A percentile compares a stretch with the other conserved stretches of the same genome.
Conservation (phyloP, 2,329 filamentous ascomycete species). For the Ascochyta viciae-villosae region DNA sequence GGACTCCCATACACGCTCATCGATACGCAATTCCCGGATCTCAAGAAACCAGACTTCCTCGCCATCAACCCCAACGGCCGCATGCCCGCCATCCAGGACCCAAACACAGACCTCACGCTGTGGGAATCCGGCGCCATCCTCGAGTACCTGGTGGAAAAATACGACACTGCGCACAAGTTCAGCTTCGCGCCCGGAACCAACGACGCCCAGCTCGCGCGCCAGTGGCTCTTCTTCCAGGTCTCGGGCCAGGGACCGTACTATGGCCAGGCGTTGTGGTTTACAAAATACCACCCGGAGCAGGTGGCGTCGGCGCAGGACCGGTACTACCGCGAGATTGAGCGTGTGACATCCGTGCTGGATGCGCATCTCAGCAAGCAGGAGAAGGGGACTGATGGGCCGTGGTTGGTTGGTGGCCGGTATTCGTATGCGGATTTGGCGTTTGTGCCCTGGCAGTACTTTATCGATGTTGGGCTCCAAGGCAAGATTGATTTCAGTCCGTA, state of each 20-base stretch:
- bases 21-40: slow-evolving; percentile 45
- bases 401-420: slow-evolving; percentile 38
- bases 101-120: slow-evolving; percentile 52
- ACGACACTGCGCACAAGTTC: slow-evolving; percentile 52
- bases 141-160: slow-evolving; percentile 54
- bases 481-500: slow-evolving; percentile 22
- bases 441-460: slow-evolving; percentile 31
- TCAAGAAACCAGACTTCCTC: slow-evolving; percentile 52
- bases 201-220: slow-evolving; percentile 51
- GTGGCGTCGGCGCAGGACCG: slow-evolving; percentile 55
- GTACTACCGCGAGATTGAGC: slow-evolving; percentile 57
- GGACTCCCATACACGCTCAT: slow-evolving; percentile 50
- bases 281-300: slow-evolving; percentile 50
- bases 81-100: slow-evolving; percentile 56
- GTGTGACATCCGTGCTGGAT: slow-evolving; percentile 57
- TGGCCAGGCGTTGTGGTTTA: slow-evolving; percentile 49
- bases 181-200: slow-evolving; percentile 43
- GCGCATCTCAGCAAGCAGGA: slow-evolving; percentile 42
- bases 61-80: slow-evolving; percentile 52
- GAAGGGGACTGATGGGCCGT: slow-evolving; percentile 32
- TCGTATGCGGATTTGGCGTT: slow-evolving; percentile 39
- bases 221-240: slow-evolving; percentile 56
- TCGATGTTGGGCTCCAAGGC: background rate
- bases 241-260: slow-evolving; percentile 57
- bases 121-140: slow-evolving; percentile 57